Percentiles rank a stretch among this genome's conserved stretches.
Evolutionary conservation across 345 rosid species (phyloP).

Genomic region (Bruguiera parviflora): DNA sequence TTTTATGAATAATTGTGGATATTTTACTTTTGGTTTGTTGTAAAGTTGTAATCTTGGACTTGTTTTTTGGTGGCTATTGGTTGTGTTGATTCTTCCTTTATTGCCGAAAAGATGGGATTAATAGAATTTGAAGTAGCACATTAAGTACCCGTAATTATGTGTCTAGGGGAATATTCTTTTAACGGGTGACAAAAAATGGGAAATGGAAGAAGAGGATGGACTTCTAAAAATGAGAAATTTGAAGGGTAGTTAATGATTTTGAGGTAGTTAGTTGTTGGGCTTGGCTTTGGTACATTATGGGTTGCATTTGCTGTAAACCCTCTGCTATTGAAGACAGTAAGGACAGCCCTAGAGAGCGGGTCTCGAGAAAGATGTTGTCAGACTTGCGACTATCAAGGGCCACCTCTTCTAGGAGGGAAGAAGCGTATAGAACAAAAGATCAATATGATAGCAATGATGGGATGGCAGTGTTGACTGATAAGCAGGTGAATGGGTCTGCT

Average conservation of each 20-base stretch:
- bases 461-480: conserved; percentile 52
- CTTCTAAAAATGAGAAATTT: conserved; percentile 17
- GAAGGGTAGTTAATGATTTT: conserved; percentile 29
- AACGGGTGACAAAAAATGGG: conserved; percentile 19
- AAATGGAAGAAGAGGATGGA: conserved; percentile 24
- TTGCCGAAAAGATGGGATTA: conserved; percentile 13
- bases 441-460: conserved; percentile 51
- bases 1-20: conserved; percentile 11
- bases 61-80: not conserved
- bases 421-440: conserved; percentile 49
- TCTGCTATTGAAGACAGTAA: conserved; percentile 81
- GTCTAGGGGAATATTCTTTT: conserved; percentile 12
- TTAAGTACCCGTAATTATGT: conserved; percentile 11
- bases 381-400: conserved; percentile 58
- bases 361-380: conserved; percentile 52
- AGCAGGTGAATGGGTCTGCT: conserved; percentile 62
- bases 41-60: conserved; percentile 9
- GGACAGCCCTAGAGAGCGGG: conserved; percentile 71
- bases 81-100: conserved; percentile 4
- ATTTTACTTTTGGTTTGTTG: not conserved
- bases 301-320: conserved; percentile 80
- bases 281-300: conserved; percentile 60
- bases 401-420: conserved; percentile 74
- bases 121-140: conserved; percentile 20
- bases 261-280: conserved; percentile 26